Evolutionary conservation across 495 filamentous ascomycete genomes (phyloP), one percentile per base, ranked within the genome.

Genomic region (Penicillium paxilli): DNA sequence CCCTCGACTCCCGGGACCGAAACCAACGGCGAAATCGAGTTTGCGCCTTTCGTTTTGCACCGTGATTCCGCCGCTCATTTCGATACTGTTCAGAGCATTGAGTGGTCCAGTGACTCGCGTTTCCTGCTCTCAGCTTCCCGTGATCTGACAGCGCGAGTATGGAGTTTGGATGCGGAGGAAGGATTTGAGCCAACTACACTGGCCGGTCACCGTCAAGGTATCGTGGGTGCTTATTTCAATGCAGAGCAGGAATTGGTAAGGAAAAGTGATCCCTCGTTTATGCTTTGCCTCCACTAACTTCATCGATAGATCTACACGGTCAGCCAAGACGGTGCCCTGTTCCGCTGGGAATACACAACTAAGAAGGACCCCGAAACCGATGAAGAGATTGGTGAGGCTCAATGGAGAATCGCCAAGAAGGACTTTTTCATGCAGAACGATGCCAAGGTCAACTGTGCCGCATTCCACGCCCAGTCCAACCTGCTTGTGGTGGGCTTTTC

Each of bases 31-130:
- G 92, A 91, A 49, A 76, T 96, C 54, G 91, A 98, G 58, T 98
- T 96, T 71, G 92, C 95, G 9, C 94, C 94, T 1, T 98, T 98
- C 58, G 84, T 96, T 33, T 76, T 90, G 42, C 91, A 98, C 71
- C 83, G 91, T 46, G 85, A 87, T 37, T 89, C 96, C 56, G 83
- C 87, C 28, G 89, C 90, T 1, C 94, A 98, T 69, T 95, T 91
- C 56, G 94, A 97, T 67, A 80, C 78, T 23, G 86, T 98, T 20
- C 83, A 87, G 28, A 86, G 82, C 64, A 87, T 98, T 48, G 85
- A 94, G 65, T 98, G 94, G 94, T 96, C 93, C 10, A 85, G 83
- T 63, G 94, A 98, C 73, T 97, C 94, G 14, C 80, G 92, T 28
- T 98, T 98, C 77, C 88, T 98, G 66, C 74, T 98, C 42, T 96